Conservation (phyloP, 441 rosid genomes). For the Populus trichocarpa region DNA sequence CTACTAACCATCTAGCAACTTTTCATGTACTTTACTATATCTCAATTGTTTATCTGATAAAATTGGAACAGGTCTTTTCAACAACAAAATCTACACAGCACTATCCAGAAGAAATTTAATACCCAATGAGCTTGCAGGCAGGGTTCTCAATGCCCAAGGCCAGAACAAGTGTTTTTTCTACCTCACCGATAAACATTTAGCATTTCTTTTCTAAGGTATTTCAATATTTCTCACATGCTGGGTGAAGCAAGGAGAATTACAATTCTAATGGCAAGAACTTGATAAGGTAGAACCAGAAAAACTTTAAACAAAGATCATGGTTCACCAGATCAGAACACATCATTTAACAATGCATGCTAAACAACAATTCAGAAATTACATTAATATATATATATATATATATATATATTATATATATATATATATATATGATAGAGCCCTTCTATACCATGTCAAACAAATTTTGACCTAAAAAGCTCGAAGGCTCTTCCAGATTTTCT, state of each 20-base stretch:
- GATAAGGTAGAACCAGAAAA: background rate
- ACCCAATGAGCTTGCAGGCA: background rate
- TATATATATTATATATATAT: too few relatives aligned
- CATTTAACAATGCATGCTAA: background rate
- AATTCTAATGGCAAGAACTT: background rate
- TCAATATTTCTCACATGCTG: background rate
- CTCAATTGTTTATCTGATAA: background rate
- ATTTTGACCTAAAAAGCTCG: background rate
- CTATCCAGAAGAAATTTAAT: background rate
- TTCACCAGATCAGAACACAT: background rate
- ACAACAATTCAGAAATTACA: background rate
- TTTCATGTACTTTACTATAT: background rate
- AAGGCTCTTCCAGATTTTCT: background rate
- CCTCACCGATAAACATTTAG: background rate
- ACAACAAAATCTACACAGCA: background rate
- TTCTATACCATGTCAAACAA: background rate
- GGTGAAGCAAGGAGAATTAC: background rate
- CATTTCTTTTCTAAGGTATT: background rate
- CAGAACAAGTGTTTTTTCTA: background rate
- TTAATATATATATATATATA: too few relatives aligned
- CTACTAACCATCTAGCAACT: background rate
- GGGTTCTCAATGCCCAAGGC: background rate
- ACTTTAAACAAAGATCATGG: background rate
- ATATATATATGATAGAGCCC: background rate
- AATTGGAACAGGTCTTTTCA: background rate